Conservation (phyloP, 108 stramenopile species). For the Chaetoceros muelleri region DNA sequence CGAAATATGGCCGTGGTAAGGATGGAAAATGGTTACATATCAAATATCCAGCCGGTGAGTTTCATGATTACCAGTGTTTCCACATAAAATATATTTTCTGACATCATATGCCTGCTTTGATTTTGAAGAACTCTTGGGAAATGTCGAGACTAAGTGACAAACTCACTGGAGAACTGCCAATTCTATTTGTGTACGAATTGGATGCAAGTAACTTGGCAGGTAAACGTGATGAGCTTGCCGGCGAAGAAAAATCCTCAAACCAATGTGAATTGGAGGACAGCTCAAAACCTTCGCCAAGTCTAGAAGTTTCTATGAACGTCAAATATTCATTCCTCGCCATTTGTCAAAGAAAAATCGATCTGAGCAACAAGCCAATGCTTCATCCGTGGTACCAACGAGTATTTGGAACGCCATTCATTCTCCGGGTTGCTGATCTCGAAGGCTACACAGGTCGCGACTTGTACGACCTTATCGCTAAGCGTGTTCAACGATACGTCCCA, state of each 20-base stretch:
- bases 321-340: constrained; percentile 65
- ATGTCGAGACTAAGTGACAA: constrained; percentile 57
- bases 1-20: constrained; percentile 75
- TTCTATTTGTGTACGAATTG: constrained; percentile 68
- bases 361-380: constrained; percentile 42
- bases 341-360: constrained; percentile 61
- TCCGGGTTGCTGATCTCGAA: constrained; percentile 60
- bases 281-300: background rate
- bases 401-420: constrained; percentile 73
- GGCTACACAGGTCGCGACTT: constrained; percentile 59
- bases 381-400: constrained; percentile 63
- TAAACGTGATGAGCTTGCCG: constrained; percentile 1
- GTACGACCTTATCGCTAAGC: constrained; percentile 58
- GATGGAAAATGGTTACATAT: constrained; percentile 72
- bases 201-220: constrained; percentile 26
- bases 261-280: constrained; percentile 2
- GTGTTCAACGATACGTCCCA: constrained; percentile 53
- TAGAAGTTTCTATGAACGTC: constrained; percentile 5
- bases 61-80: constrained; percentile 4
- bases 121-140: constrained; percentile 57
- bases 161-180: constrained; percentile 68
- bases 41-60: constrained; percentile 70
- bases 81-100: background rate
- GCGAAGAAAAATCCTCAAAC: background rate
- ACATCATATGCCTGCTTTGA: background rate